Evolutionary conservation across 1,139 yeast species (phyloP).

Genomic region (Eremothecium gossypii): DNA sequence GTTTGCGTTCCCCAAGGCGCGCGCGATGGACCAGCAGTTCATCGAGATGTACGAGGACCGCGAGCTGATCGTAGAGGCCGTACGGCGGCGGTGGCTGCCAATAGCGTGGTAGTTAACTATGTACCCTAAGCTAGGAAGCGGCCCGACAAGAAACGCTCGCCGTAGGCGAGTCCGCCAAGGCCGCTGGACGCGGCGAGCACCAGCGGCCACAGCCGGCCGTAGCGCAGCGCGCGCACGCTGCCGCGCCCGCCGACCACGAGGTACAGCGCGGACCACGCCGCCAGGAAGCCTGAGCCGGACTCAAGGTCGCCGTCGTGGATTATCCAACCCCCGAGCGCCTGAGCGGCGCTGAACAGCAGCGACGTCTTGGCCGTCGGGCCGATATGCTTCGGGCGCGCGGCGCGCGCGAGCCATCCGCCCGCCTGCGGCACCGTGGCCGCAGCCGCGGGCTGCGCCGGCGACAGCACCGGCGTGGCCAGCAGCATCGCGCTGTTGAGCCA

Average conservation of each 20-base stretch:
- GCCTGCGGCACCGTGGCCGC: conserved; percentile 9
- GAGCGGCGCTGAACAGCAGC: conserved; percentile 56
- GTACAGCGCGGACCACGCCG: conserved; percentile 82
- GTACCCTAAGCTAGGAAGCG: conserved; percentile 10
- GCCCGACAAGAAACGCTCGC: conserved; percentile 49
- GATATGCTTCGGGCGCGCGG: conserved; percentile 19
- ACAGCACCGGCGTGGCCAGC: conserved; percentile 37
- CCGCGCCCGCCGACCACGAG: conserved; percentile 64
- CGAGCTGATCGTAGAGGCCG: conserved; percentile 47
- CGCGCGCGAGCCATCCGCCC: conserved; percentile 7
- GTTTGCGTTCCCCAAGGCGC: conserved; percentile 89
- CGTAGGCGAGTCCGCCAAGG: conserved; percentile 58
- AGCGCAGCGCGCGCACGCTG: conserved; percentile 40
- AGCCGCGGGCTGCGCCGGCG: conserved; percentile 23
- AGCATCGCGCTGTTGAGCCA: conserved; percentile 38
- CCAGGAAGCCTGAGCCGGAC: conserved; percentile 80
- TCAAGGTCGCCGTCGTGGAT: conserved; percentile 69
- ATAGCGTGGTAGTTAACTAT: conserved; percentile 44
- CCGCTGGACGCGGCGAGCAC: conserved; percentile 50
- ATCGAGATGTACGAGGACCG: conserved; percentile 76
- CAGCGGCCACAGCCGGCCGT: conserved; percentile 50
- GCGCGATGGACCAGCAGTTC: conserved; percentile 92
- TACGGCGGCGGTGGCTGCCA: conserved; percentile 51
- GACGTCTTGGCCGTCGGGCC: conserved; percentile 42
- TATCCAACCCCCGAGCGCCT: conserved; percentile 74